These are phyloP conservation scores for Neurospora sp. DNA, from an alignment of 495 filamentous ascomycete species.

Conservation along the genomic window DNA sequence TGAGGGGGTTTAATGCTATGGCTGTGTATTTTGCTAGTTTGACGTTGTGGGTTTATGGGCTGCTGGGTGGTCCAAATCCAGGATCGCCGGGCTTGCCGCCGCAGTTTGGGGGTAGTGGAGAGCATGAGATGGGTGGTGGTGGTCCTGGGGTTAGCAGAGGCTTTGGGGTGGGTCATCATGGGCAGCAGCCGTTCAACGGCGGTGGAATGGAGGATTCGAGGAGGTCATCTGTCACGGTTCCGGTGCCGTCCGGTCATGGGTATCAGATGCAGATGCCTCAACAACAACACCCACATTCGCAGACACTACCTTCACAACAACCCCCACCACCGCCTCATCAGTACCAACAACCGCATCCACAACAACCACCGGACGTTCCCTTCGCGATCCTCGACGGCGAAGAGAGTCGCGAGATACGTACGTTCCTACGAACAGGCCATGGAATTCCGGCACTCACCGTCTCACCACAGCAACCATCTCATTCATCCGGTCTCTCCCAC, in stretches of 20 bases:
- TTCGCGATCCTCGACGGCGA: slow-evolving; percentile 11
- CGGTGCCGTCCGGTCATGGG: background rate
- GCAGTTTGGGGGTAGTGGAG: background rate
- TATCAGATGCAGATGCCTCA: background rate
- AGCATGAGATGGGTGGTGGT: background rate
- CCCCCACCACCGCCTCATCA: background rate
- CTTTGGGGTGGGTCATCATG: background rate
- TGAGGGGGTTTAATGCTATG: slow-evolving; percentile 45
- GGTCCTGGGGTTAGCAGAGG: background rate
- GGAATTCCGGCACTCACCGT: slow-evolving; percentile 7
- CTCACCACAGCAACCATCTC: background rate
- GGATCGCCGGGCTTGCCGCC: background rate
- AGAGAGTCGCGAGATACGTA: slow-evolving; percentile 3
- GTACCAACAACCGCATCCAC: background rate
- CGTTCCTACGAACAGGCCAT: slow-evolving; percentile 10
- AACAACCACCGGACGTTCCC: background rate
- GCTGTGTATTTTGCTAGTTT: slow-evolving; percentile 47
- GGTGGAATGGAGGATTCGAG: background rate
- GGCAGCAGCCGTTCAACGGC: background rate
- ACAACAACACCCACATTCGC: background rate
- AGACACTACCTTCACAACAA: background rate
- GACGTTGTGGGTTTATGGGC: slow-evolving; percentile 47
- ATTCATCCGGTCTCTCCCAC: background rate
- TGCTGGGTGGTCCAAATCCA: background rate
- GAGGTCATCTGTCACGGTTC: background rate